Percentiles rank a stretch among this genome's conserved stretches.
Conservation (phyloP, 1,284 basidiomycete species). For the Fomes fomentarius region DNA sequence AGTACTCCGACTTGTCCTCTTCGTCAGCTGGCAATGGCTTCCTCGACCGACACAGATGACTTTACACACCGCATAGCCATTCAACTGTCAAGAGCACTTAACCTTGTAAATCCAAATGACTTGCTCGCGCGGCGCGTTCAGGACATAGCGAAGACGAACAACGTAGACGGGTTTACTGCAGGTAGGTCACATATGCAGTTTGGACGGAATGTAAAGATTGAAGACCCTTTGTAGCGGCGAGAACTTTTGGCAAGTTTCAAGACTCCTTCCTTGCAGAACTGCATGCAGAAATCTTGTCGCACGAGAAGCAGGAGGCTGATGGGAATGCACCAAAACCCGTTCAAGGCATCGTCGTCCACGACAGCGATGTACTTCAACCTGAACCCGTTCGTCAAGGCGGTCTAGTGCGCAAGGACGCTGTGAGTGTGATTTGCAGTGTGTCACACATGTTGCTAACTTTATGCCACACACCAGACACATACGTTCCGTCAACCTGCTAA, state of each 20-base stretch:
- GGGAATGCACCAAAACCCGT: constrained; percentile 58
- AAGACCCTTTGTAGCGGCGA: constrained; percentile 58
- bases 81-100: constrained; percentile 75
- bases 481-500: constrained; percentile 77
- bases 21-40: constrained; percentile 53
- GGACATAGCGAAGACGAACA: constrained; percentile 76
- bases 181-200: no score
- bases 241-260: constrained; percentile 86
- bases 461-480: constrained; percentile 57
- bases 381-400: constrained; percentile 80
- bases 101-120: constrained; percentile 39
- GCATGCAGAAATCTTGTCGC: constrained; percentile 59
- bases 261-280: constrained; percentile 62
- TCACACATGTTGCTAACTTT: background rate
- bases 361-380: constrained; percentile 81
- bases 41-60: constrained; percentile 39
- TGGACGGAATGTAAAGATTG: no score
- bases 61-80: constrained; percentile 82
- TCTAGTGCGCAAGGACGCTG: constrained; percentile 67
- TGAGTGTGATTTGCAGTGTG: constrained; percentile 39
- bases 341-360: constrained; percentile 78
- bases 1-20: constrained; percentile 70
- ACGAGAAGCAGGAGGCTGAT: constrained; percentile 66
- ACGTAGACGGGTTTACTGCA: constrained; percentile 65
- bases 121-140: constrained; percentile 78